Percentiles rank a stretch among this genome's conserved stretches.
phyloP scores from a whole-genome alignment of 257 asterid genomes.

The Solanum sejunctum region DNA sequence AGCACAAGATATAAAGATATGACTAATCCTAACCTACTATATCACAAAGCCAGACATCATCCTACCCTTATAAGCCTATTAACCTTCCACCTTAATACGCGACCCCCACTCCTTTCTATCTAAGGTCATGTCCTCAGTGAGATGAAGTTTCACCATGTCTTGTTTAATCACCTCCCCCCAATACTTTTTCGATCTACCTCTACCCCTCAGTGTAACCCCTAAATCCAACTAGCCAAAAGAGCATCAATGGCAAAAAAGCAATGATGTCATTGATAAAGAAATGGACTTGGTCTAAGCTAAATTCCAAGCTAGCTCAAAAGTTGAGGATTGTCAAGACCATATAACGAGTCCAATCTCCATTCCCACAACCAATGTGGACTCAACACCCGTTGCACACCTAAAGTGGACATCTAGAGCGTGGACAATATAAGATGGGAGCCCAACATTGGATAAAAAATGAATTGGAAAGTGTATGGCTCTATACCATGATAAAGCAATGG shows the following conservation, averaged over 20 bases:
- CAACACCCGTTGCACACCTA: neutral
- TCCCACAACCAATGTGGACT: neutral
- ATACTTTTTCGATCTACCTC: too few species aligned
- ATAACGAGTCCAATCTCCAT: neutral
- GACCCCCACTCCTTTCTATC: too few species aligned
- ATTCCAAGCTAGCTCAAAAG: neutral
- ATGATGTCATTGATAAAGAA: neutral
- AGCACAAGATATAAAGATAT: too few species aligned
- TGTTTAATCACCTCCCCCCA: too few species aligned
- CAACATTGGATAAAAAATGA: neutral
- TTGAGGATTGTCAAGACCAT: neutral
- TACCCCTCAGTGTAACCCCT: too few species aligned
- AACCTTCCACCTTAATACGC: too few species aligned
- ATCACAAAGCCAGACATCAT: too few species aligned
- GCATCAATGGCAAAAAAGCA: neutral
- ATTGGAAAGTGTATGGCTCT: neutral
- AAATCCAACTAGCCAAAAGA: neutral
- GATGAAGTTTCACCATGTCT: too few species aligned
- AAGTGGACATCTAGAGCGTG: neutral
- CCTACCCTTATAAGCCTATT: too few species aligned
- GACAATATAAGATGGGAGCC: neutral
- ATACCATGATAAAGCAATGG: neutral
- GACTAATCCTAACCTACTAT: too few species aligned
- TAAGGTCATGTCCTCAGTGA: too few species aligned
- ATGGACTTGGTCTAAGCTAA: neutral